Evolutionary conservation across 2,329 filamentous ascomycete genomes (phyloP), one percentile per base, ranked within the genome.

Genomic region (Talaromyces sp.): DNA sequence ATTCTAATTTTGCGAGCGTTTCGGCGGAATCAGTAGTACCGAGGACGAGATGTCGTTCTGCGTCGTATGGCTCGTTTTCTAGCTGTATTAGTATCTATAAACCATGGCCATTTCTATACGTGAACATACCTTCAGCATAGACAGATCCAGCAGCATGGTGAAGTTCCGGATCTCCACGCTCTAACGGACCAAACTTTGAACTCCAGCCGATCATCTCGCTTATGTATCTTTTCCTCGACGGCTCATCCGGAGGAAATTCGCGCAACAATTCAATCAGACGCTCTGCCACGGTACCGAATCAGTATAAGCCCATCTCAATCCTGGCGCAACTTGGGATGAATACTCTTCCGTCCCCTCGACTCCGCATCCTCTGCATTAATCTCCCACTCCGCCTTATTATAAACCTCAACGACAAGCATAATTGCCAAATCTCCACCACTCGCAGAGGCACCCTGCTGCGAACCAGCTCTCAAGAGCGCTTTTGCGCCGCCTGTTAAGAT

Each of bases 41-140:
- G 45, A 97, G 84, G 58, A 93, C 79, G 63, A 99, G 84, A 78
- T 99, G 95, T 71, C 89, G 87, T 79, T 99, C 96, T 15, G 96
- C 95, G 66, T 97, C 93, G 82, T 97, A 96, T 31, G 90, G 86
- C 67, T 97, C 92, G 77, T 93, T 90, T 72, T 97, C 94, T 87
- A 68, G 15, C 22, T 22, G 39, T 43, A 27, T 59, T 57, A 63
- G 59, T 25, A 45, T 43, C 13, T 41, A 17, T 41, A 54, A 52
- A 33, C 10, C 39, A 54, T 37, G 15, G 7, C 8, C 7, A 8
- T 43, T 43, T 13, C 66, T 49, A 54, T 63, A 15, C 8, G 45
- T 31, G 10, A 54, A 70, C 73, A 22, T 77, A 86, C 86, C 85
- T 73, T 96, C 90, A n/a, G 93, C 94, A 76, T 92, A 97, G 50